A percentile compares a stretch with the other conserved stretches of the same genome.
Evolutionary conservation across 345 rosid species (phyloP).

Genomic region (Eucalyptus paniculata): DNA sequence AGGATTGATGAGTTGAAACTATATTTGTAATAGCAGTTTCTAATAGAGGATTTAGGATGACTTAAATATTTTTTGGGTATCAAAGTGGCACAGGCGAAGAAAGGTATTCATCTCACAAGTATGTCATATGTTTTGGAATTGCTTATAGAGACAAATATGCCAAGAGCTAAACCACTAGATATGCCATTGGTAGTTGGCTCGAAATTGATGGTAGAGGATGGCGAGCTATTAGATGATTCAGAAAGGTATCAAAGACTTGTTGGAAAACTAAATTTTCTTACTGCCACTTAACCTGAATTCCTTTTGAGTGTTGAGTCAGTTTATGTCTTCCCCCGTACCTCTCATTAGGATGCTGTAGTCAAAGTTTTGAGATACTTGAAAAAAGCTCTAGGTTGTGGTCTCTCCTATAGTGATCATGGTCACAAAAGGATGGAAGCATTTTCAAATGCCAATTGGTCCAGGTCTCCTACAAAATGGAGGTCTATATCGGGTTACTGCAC

Average conservation of each 20-base stretch:
- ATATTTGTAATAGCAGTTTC: not conserved
- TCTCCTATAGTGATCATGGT: not conserved
- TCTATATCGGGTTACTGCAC: not conserved
- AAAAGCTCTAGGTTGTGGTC: not conserved
- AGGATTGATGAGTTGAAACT: not conserved
- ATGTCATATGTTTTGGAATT: not conserved
- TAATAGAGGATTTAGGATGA: too few relatives aligned
- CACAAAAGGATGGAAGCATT: not conserved
- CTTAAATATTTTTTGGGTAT: not conserved
- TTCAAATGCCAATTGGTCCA: not conserved
- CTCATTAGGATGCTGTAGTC: not conserved
- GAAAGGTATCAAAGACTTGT: not conserved
- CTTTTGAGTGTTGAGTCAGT: not conserved
- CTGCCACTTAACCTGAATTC: not conserved
- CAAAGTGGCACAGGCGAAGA: not conserved
- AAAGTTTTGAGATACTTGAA: too few relatives aligned
- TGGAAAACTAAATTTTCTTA: not conserved
- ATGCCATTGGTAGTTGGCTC: not conserved
- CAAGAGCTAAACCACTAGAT: not conserved
- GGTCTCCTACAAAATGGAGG: not conserved
- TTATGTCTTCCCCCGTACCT: not conserved
- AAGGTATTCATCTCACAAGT: not conserved
- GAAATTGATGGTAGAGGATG: not conserved
- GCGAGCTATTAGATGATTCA: not conserved
- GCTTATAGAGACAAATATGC: not conserved